Conservation (phyloP, 1,284 basidiomycete genomes). For the Cutaneotrichosporon cavernicola region DNA sequence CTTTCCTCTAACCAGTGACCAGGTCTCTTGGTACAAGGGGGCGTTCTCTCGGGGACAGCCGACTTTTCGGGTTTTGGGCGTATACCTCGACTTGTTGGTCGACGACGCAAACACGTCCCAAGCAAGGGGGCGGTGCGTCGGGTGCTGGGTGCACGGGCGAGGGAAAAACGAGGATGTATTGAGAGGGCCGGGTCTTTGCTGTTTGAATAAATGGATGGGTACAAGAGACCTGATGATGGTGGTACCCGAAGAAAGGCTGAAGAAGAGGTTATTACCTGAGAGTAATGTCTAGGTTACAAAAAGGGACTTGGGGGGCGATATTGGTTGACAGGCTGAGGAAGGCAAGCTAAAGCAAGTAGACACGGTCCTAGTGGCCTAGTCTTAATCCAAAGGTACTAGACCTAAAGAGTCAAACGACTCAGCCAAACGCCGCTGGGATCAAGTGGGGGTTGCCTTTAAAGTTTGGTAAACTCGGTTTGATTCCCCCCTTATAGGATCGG, state of each 20-base stretch:
- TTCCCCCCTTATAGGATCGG: not conserved
- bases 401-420: too few species aligned
- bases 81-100: not conserved
- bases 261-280: too few species aligned
- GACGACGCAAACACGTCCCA: not conserved
- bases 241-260: too few species aligned
- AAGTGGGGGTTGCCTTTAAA: not conserved
- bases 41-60: not conserved
- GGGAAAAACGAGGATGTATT: not conserved
- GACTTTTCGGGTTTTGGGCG: constrained; percentile 1
- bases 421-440: not conserved
- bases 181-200: not conserved
- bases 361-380: too few species aligned
- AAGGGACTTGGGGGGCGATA: too few species aligned
- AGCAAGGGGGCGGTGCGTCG: not conserved
- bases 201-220: not conserved
- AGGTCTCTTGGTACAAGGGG: not conserved
- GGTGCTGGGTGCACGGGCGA: not conserved
- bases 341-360: not conserved
- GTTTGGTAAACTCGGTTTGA: not conserved
- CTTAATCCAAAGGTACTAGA: not conserved
- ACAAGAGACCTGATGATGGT: not conserved
- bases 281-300: too few species aligned
- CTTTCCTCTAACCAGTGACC: too few species aligned
- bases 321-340: too few species aligned